These are phyloP conservation scores for Claviceps humidiphila DNA, from an alignment of 2,329 filamentous ascomycete species.

Conservation along the genomic window DNA sequence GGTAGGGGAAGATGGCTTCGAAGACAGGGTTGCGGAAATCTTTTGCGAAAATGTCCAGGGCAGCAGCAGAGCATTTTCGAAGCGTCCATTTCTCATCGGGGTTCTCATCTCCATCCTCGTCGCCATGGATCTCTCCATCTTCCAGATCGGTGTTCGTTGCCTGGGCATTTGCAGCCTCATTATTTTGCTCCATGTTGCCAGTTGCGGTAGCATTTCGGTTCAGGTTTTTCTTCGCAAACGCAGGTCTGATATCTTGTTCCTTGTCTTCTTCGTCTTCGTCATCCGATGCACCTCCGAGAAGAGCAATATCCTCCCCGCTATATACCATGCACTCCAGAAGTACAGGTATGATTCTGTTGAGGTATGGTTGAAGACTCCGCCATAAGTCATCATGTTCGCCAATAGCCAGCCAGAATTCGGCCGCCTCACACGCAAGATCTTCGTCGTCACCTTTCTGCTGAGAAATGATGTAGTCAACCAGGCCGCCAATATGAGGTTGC, in stretches of 20 bases:
- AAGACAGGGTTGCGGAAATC: conserved; percentile 86
- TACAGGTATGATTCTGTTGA: conserved; percentile 77
- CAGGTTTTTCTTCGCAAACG: conserved; percentile 63
- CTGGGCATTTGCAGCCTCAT: conserved; percentile 27
- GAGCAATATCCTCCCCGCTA: conserved; percentile 79
- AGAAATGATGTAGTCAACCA: conserved; percentile 85
- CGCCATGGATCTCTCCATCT: conserved; percentile 75
- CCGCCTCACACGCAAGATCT: conserved; percentile 83
- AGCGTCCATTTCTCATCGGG: conserved; percentile 92
- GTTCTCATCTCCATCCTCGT: conserved; percentile 66
- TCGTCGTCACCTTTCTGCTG: conserved; percentile 84
- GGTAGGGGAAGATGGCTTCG: conserved; percentile 79
- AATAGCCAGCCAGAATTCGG: conserved; percentile 93
- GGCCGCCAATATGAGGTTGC: conserved; percentile 68
- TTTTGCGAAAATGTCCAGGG: conserved; percentile 83
- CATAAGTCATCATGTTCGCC: conserved; percentile 77
- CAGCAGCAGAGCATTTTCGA: conserved; percentile 91
- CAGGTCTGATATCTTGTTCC: conserved; percentile 80
- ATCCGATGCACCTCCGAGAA: conserved; percentile 70
- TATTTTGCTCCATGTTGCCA: conserved; percentile 16
- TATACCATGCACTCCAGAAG: conserved; percentile 94
- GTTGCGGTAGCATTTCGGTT: conserved; percentile 47
- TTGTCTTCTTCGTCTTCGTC: conserved; percentile 89
- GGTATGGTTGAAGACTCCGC: conserved; percentile 60
- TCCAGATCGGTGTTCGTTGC: conserved; percentile 55